Evolutionary conservation across 2,329 filamentous ascomycete genomes (phyloP).

Genomic region (Xylaria polymorpha): DNA sequence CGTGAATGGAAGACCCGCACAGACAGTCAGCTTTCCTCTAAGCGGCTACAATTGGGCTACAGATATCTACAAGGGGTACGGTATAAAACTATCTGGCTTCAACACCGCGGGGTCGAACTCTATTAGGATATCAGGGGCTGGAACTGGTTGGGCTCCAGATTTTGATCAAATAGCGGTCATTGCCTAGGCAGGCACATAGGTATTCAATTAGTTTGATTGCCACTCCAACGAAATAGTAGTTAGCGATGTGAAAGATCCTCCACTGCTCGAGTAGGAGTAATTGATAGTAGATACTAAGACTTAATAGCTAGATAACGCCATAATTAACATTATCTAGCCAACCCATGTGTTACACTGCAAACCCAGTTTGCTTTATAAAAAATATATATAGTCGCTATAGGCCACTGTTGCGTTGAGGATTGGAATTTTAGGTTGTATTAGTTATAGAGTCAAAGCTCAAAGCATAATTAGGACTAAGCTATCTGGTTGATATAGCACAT

Average conservation of each 20-base stretch:
- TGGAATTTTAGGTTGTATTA: too few relatives aligned
- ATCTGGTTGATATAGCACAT: too few relatives aligned
- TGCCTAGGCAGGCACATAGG: neutral
- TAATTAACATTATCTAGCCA: too few relatives aligned
- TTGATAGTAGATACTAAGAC: neutral
- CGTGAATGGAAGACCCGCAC: conserved; percentile 27
- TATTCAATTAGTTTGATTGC: neutral
- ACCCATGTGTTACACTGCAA: too few relatives aligned
- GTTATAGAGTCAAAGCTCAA: too few relatives aligned
- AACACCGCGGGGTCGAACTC: conserved; percentile 18
- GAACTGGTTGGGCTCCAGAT: conserved; percentile 30
- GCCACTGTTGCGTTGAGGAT: too few relatives aligned
- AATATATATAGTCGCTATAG: too few relatives aligned
- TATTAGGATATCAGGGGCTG: conserved; percentile 27
- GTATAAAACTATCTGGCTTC: conserved; percentile 30
- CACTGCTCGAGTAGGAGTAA: neutral
- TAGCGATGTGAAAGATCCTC: neutral
- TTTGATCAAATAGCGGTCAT: conserved; percentile 29
- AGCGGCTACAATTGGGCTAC: conserved; percentile 32
- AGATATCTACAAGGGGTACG: conserved; percentile 23
- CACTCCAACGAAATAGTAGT: too few relatives aligned
- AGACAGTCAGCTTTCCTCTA: conserved; percentile 30
- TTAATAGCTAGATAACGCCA: too few relatives aligned
- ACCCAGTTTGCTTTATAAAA: too few relatives aligned
- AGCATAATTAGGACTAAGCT: too few relatives aligned